Conservation (phyloP, 1,284 basidiomycete genomes). For the Leccinum fuscescens region DNA sequence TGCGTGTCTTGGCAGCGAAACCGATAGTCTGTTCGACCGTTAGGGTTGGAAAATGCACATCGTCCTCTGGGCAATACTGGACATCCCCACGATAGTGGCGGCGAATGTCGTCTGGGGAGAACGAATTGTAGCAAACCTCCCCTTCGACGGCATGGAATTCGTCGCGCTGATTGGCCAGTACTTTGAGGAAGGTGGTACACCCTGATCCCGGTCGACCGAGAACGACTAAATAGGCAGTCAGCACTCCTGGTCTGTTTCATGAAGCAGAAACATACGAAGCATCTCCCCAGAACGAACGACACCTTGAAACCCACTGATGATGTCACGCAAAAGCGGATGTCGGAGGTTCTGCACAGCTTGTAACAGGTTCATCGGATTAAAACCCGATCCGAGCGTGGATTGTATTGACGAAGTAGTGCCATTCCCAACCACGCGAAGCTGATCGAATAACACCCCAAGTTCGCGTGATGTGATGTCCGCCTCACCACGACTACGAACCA, state of each 20-base stretch:
- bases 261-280: conserved; percentile 41
- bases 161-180: conserved; percentile 63
- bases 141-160: conserved; percentile 65
- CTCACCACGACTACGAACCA: conserved; percentile 22
- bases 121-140: conserved; percentile 65
- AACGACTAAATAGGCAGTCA: conserved; percentile 42
- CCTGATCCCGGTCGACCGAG: conserved; percentile 69
- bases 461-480: conserved; percentile 33
- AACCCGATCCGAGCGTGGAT: conserved; percentile 40
- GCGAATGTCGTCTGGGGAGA: conserved; percentile 51
- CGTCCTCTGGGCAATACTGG: conserved; percentile 68
- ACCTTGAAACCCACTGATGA: conserved; percentile 50
- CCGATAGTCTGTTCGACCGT: conserved; percentile 67
- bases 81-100: conserved; percentile 66
- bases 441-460: conserved; percentile 37
- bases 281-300: conserved; percentile 60
- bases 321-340: conserved; percentile 43
- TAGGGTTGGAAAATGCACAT: conserved; percentile 74
- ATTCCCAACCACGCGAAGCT: conserved; percentile 37
- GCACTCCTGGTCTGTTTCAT: neutral
- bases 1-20: conserved; percentile 63
- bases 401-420: conserved; percentile 39
- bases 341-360: conserved; percentile 29
- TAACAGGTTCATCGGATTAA: conserved; percentile 37
- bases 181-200: conserved; percentile 73